Evolutionary conservation across 139 green algal genomes (phyloP), one percentile per base, ranked within the genome.

Genomic region (Micromonas commoda): DNA sequence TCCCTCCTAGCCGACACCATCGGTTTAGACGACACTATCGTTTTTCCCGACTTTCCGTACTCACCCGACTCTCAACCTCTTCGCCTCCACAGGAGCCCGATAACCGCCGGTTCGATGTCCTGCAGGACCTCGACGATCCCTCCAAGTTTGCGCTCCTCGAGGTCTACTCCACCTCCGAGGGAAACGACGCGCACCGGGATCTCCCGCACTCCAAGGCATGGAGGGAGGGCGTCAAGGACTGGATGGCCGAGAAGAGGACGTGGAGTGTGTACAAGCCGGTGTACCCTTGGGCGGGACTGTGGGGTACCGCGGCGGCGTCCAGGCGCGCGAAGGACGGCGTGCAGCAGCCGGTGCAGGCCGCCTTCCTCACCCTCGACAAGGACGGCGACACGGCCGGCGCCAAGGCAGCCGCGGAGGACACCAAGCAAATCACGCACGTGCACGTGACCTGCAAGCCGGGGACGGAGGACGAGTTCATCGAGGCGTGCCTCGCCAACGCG

Each of bases 101-200:
- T 5, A 70, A 77, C 53, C 2, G 23, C 19, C 60, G 77, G 16
- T 82, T 82, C 57, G 77, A 82, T 32, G 54, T 77, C 9, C 38
- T 82, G 3, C 65, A 70, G 26, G 57, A 57, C 66, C 67, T 51
- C 4, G 77, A 71, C 2, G 77, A 82, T 60, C 20, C 2, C 3
- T 72, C 68, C 52, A 69, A 80, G 16, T 80, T 80, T 28, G 74
- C 61, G n/a, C 74, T 80, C 33, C 60, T 78, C 16, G 53, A 71
- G 31, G 26, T 70, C 16, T 71, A 78, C 72, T 24, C 45, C 26
- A 31, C 21, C 45, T 5, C 28, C 35, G 24, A 74, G 28, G 61
- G 70, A 57, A 16, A 23, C 45, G 45, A 9, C 45, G 45, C 45
- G 45, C 74, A 80, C 74, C 73, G 73, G 74, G 74, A 73, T 4